Evolutionary conservation across 2,329 filamentous ascomycete genomes (phyloP), one percentile per base, ranked within the genome.

Genomic region (Hypoxylon sp.): DNA sequence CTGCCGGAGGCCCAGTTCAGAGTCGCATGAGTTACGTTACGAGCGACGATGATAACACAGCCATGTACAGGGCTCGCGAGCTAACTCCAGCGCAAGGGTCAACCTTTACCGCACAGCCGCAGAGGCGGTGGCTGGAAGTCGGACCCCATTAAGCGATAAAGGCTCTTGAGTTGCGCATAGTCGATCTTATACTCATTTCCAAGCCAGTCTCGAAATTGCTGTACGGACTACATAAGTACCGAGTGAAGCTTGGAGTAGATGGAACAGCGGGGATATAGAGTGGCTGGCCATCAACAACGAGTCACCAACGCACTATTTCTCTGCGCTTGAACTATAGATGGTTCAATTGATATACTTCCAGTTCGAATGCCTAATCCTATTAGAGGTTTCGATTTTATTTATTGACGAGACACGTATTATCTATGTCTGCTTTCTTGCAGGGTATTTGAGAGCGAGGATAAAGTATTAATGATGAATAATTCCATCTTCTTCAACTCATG

Each of bases 41-140:
- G n/a, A 30, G 29, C 29, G 29, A 30, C 7, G 7, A 4, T 3
- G 27, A 7, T 30, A 30, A 30, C 6, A 30, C 29, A 30, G 29
- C 29, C 5, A 30, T 6, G 6, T 9, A 30, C 29, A 30, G 29
- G 32, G 32, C 12, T 37, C 12, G 12, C 12, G 12, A 37, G 55
- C 50, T 34, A 52, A 29, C 11, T 65, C 56, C 30, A 65, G 30
- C 2, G 62, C 51, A 16, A 65, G 52, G 12, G 29, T 47, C 37
- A 65, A 65, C 30, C 61, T 56, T 30, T 60, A n/a, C n/a, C n/a
- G n/a, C n/a, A n/a, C n/a, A n/a, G 55, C n/a, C 43, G 50, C 29
- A 56, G 29, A 23, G 61, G 37, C 19, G 55, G 61, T 1, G 55
- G 50, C 21, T 60, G 61, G 5, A 50, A 46, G 45, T 45, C 29